These are phyloP conservation scores for Cystofilobasidium ferigula DNA, from an alignment of 768 basidiomycete genomes.

Conservation along the genomic window DNA sequence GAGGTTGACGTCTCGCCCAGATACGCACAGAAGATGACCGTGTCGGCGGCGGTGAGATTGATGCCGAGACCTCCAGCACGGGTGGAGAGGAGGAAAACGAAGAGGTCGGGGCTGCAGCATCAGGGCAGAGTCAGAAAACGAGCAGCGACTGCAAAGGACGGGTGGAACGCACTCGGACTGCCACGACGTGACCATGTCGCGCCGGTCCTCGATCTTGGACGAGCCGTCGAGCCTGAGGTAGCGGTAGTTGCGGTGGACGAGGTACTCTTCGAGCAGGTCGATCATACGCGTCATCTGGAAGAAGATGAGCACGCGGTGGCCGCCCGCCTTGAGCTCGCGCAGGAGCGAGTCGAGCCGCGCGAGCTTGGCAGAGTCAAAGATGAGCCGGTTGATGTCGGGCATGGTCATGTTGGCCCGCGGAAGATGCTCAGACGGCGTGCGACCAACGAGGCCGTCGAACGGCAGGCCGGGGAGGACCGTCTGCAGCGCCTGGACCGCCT, in stretches of 20 bases:
- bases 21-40: conserved; percentile 65
- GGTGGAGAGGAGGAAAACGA: conserved; percentile 81
- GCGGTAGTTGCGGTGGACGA: conserved; percentile 92
- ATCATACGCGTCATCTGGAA: conserved; percentile 99
- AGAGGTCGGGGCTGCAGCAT: conserved; percentile 61
- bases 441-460: conserved; percentile 55
- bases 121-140: background rate
- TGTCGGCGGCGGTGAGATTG: conserved; percentile 55
- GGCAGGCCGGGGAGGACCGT: conserved; percentile 51
- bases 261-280: conserved; percentile 96
- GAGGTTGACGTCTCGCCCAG: background rate
- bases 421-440: conserved; percentile 59
- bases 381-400: conserved; percentile 84
- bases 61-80: conserved; percentile 74
- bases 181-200: conserved; percentile 99
- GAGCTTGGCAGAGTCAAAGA: conserved; percentile 93
- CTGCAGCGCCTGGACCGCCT: conserved; percentile 45
- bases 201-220: conserved; percentile 84
- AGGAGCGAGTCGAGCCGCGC: conserved; percentile 79
- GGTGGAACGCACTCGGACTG: conserved; percentile 73
- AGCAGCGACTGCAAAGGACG: background rate
- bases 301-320: conserved; percentile 88
- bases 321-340: conserved; percentile 79
- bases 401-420: conserved; percentile 78
- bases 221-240: conserved; percentile 86